A percentile compares a stretch with the other conserved stretches of the same genome.
Conservation (phyloP, 306 rosid species). For the Fagus sylvatica region DNA sequence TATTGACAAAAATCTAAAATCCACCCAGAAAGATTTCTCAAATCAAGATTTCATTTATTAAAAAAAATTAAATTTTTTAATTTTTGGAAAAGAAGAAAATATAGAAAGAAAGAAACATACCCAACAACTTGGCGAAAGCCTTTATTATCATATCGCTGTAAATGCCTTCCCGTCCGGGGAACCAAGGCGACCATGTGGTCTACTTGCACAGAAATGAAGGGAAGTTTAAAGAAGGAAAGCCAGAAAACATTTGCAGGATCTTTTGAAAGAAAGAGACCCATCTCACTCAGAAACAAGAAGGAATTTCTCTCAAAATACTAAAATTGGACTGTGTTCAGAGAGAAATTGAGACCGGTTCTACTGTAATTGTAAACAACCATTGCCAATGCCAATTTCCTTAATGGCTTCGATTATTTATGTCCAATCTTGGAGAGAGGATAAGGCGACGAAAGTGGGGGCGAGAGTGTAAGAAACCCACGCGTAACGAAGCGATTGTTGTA, state of each 20-base stretch:
- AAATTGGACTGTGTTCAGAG: not conserved
- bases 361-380: not conserved
- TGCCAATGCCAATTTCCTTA: too few species aligned
- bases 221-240: slow-evolving; percentile 33
- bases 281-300: not conserved
- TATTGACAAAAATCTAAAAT: not conserved
- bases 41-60: not conserved
- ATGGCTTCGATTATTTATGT: too few species aligned
- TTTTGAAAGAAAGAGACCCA: slow-evolving; percentile 73
- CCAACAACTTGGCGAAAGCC: slow-evolving; percentile 89
- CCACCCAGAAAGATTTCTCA: slow-evolving; percentile 22
- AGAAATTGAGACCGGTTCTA: too few species aligned
- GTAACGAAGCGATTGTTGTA: too few species aligned
- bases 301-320: not conserved
- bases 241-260: slow-evolving; percentile 36
- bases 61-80: not conserved
- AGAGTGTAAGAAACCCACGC: too few species aligned
- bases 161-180: slow-evolving; percentile 71
- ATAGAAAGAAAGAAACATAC: slow-evolving; percentile 34
- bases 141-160: slow-evolving; percentile 63
- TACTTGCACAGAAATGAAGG: slow-evolving; percentile 38
- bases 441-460: too few species aligned
- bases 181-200: slow-evolving; percentile 51
- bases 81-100: not conserved
- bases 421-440: too few species aligned